A percentile compares a stretch with the other conserved stretches of the same genome.
Conservation (phyloP, 768 basidiomycete genomes). For the Zangia roseola region DNA sequence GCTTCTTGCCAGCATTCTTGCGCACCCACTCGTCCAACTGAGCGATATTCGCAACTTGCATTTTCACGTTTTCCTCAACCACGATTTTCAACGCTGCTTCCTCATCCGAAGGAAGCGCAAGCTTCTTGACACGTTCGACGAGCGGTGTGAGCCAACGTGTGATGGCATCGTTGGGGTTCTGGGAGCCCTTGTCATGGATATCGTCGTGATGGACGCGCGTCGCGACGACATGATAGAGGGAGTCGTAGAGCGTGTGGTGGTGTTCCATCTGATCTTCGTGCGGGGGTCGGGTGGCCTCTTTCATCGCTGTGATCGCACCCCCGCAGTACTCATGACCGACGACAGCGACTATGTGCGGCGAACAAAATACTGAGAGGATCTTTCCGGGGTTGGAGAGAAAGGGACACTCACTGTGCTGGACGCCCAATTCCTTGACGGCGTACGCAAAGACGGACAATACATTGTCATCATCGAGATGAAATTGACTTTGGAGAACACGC, state of each 20-base stretch:
- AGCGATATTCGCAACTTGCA: constrained; percentile 49
- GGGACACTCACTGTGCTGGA: constrained; percentile 65
- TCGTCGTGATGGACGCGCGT: constrained; percentile 15
- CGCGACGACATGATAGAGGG: constrained; percentile 11
- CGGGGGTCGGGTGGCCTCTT: constrained; percentile 1
- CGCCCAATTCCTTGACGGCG: constrained; percentile 64
- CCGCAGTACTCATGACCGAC: constrained; percentile 86
- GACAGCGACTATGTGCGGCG: constrained; percentile 54
- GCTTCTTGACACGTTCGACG: constrained; percentile 45
- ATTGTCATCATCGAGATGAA: constrained; percentile 67
- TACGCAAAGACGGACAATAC: constrained; percentile 69
- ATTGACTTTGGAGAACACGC: constrained; percentile 49
- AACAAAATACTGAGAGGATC: constrained; percentile 1
- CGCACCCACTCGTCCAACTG: constrained; percentile 39
- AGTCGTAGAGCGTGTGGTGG: constrained; percentile 14
- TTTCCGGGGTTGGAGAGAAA: not conserved
- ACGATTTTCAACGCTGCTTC: constrained; percentile 31
- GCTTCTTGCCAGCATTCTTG: constrained; percentile 35
- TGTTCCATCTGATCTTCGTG: not conserved
- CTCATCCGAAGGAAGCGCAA: constrained; percentile 32
- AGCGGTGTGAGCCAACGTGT: constrained; percentile 73
- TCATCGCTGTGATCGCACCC: constrained; percentile 51
- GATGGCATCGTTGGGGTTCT: constrained; percentile 46
- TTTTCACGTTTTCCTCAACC: constrained; percentile 59
- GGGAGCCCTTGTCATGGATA: constrained; percentile 11